Base-by-base conservation (phyloP, 495 filamentous ascomycete species). In the Penicillium atrosanguineum region DNA sequence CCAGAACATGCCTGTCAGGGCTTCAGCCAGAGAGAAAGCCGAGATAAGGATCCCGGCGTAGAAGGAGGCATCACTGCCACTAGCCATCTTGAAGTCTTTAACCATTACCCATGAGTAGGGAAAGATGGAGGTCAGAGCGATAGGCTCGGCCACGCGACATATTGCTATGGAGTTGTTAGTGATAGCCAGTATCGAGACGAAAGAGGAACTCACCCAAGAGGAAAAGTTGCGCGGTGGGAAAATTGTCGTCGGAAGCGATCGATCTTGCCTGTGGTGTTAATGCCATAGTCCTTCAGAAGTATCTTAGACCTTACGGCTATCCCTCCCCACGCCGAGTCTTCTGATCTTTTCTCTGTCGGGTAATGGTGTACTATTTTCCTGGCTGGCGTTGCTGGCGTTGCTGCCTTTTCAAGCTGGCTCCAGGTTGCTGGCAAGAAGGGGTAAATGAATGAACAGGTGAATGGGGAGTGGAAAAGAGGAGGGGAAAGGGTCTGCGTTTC, bases 81-180 rank as follows among this genome's bases (percentile, higher is more conserved):
- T 77, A 55, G 82, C 86, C 67, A 91, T 73, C 50, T 88, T 56
- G 63, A 89, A 88, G 57, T 87, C 77, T 66, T 83, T 85, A 61
- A 91, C 84, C 70, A 92, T 84, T 55, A 86, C 82, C 85, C 87
- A 95, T 50, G 91, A 88, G 71, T 95, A 96, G 15, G 89, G 89
- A 53, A 91, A 88, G 70, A 92, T 89, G 64, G 87, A 91, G 3
- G 89, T 92, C 55, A 95, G 80, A 40, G 90, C 90, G 52, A 96
- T 89, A 7, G 90, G 91, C 71, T 96, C 91, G 37, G 90, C 88
- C 56, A 95, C 81, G 46, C 91, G 87, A 69, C 86, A 86, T 72
- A 88, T 82, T 62, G 84, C 83, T 79, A 18, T 26, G 28, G 38
- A 19, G 6, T 1, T 6, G 16, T 40, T 20, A 50, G 47, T 3